Evolutionary conservation across 768 basidiomycete species (phyloP), one percentile per base, ranked within the genome.

Genomic region (Lactarius evosmus): DNA sequence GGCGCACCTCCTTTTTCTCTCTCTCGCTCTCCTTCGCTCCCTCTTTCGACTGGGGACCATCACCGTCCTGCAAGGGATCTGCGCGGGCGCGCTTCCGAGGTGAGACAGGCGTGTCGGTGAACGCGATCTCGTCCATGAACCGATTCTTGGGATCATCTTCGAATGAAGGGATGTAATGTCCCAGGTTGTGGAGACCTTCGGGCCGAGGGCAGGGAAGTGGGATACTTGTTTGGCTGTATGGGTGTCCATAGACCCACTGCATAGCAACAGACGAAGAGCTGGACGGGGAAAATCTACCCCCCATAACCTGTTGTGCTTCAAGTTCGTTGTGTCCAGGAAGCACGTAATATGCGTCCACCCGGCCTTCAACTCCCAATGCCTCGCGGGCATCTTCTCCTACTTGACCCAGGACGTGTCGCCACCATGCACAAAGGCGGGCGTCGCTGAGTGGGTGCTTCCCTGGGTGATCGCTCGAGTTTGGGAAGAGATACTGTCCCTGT

Each of bases 91-190:
- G 83, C 73, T 92, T 89, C 60, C 81, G 78, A 60, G 78, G 78
- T 70, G 77, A 81, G 62, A 88, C 73, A 1, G 78, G 80, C 50
- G 82, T 83, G 60, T 77, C 83, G 54, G 83, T 90, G 67, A 83
- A 86, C 46, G 88, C 91, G 58, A 98, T 85, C 75, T 97, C 95
- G 73, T 92, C 90, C 73, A 99, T 75, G 74, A 98, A 98, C 19
- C 97, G 84, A 61, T 91, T 85, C 75, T 98, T 98, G 7, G 97
- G 95, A 74, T 97, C 95, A 70, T 99, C 97, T n/a, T 94, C 91
- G 72, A 98, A 93, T 60, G 84, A 88, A 2, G 97, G 97, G 25
- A 99, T 88, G 57, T 83, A 83, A 60, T 85, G 81, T 0, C 90
- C 93, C 33, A 95, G 77, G 62, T 83, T 81, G 32, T 71, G 74